phyloP scores from a whole-genome alignment of 148 eudicot species.

The Diospyros lotus region DNA sequence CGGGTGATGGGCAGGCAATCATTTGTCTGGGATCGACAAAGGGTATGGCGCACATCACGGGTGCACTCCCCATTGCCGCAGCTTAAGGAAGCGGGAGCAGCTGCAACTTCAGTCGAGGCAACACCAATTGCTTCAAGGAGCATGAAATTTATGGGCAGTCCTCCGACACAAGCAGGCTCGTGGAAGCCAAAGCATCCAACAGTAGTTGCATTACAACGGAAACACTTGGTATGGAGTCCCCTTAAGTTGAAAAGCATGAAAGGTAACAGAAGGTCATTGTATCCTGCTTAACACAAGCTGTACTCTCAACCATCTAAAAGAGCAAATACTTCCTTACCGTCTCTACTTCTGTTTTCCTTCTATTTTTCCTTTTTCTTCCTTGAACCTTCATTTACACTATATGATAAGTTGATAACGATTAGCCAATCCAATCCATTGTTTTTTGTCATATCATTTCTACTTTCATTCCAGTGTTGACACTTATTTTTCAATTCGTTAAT shows the following conservation, averaged over 20 bases:
- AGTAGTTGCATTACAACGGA: slow-evolving; percentile 72
- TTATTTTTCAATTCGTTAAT: too few species aligned
- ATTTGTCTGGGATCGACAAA: slow-evolving; percentile 59
- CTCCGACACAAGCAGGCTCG: slow-evolving; percentile 58
- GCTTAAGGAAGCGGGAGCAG: slow-evolving; percentile 23
- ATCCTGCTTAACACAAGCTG: slow-evolving; percentile 23
- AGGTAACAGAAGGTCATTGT: slow-evolving; percentile 45
- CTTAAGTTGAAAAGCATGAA: slow-evolving; percentile 45
- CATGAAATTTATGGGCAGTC: slow-evolving; percentile 82
- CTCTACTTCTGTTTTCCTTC: neutral
- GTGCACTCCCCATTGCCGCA: slow-evolving; percentile 46
- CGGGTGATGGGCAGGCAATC: slow-evolving; percentile 48
- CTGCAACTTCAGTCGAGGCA: slow-evolving; percentile 30
- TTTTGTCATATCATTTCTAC: too few species aligned
- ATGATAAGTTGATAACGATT: neutral
- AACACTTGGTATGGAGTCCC: slow-evolving; percentile 85
- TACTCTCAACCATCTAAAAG: neutral
- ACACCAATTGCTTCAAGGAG: slow-evolving; percentile 51
- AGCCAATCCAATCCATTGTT: neutral
- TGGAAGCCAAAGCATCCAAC: slow-evolving; percentile 95
- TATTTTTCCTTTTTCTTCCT: neutral
- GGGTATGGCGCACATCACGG: slow-evolving; percentile 65
- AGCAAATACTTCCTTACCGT: neutral
- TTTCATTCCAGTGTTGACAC: too few species aligned
- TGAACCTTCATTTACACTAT: neutral